These are phyloP conservation scores for Trametes meyenii DNA, from an alignment of 768 basidiomycete genomes.

Conservation along the genomic window DNA sequence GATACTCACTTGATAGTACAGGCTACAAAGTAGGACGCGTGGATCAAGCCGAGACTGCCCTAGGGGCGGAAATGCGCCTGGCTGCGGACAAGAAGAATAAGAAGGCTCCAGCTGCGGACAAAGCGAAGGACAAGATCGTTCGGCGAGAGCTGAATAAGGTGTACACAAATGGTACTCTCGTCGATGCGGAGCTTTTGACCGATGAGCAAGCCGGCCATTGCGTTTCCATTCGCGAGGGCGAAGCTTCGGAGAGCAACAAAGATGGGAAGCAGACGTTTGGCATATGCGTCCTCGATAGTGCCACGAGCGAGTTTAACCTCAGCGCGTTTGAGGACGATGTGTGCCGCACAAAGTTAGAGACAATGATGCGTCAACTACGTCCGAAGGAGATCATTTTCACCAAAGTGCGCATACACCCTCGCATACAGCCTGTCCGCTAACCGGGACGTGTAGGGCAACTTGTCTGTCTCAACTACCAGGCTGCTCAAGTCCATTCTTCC, in stretches of 20 bases:
- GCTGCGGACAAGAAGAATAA: conserved; percentile 67
- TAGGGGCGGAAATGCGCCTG: conserved; percentile 94
- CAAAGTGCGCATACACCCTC: conserved; percentile 55
- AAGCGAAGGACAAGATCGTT: conserved; percentile 85
- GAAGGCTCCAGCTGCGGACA: conserved; percentile 43
- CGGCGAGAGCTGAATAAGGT: conserved; percentile 84
- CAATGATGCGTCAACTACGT: conserved; percentile 85
- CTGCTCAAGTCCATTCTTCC: conserved; percentile 83
- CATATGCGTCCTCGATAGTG: conserved; percentile 88
- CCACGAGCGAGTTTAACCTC: conserved; percentile 94
- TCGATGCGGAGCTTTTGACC: conserved; percentile 84
- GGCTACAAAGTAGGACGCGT: conserved; percentile 96
- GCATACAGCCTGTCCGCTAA: not conserved
- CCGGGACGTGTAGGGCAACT: conserved; percentile 63
- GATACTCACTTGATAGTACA: conserved; percentile 29
- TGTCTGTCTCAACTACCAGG: conserved; percentile 81
- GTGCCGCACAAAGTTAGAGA: conserved; percentile 91
- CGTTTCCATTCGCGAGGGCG: conserved; percentile 77
- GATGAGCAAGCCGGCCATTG: conserved; percentile 97
- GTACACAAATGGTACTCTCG: conserved; percentile 93
- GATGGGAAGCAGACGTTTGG: conserved; percentile 70
- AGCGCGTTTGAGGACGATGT: conserved; percentile 90
- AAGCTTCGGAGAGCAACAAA: conserved; percentile 39
- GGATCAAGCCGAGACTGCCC: conserved; percentile 95
- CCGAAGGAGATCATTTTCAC: conserved; percentile 91